Evolutionary conservation across 257 asterid genomes (phyloP).

Genomic region (Agastache rugosa): DNA sequence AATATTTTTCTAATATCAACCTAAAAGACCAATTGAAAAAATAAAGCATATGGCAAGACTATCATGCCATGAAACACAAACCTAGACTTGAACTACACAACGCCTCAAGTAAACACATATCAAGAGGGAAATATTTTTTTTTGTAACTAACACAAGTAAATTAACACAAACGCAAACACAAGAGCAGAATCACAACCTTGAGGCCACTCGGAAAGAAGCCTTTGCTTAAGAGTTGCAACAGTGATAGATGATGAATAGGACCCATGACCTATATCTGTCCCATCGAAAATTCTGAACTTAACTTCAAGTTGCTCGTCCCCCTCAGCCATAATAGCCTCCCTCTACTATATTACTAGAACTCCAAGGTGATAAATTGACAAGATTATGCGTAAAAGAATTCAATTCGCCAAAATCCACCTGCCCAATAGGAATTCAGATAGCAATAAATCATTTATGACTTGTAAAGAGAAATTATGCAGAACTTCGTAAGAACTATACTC

Average conservation of each 20-base stretch:
- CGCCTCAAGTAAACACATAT: neutral
- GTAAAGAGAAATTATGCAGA: neutral
- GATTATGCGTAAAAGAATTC: slow-evolving; percentile 29
- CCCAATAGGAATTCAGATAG: slow-evolving; percentile 23
- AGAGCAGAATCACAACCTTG: slow-evolving; percentile 52
- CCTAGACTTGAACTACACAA: neutral
- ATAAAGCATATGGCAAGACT: neutral
- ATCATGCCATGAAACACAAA: neutral
- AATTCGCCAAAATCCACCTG: slow-evolving; percentile 49
- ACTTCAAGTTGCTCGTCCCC: slow-evolving; percentile 56
- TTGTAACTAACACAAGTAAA: neutral
- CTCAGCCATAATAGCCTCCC: slow-evolving; percentile 51
- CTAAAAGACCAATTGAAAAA: neutral
- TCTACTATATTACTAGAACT: slow-evolving; percentile 33
- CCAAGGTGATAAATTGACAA: slow-evolving; percentile 36
- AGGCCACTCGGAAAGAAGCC: slow-evolving; percentile 69
- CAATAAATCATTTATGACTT: slow-evolving; percentile 16
- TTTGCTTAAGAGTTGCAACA: slow-evolving; percentile 54
- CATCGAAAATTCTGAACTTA: slow-evolving; percentile 72
- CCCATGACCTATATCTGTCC: slow-evolving; percentile 69
- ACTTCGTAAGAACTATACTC: neutral
- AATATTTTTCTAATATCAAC: too few species aligned
- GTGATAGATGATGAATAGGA: slow-evolving; percentile 55
- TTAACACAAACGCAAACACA: neutral
- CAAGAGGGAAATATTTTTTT: neutral